phyloP scores from a whole-genome alignment of 2,329 filamentous ascomycete species.

The Botrytis galanthina region DNA sequence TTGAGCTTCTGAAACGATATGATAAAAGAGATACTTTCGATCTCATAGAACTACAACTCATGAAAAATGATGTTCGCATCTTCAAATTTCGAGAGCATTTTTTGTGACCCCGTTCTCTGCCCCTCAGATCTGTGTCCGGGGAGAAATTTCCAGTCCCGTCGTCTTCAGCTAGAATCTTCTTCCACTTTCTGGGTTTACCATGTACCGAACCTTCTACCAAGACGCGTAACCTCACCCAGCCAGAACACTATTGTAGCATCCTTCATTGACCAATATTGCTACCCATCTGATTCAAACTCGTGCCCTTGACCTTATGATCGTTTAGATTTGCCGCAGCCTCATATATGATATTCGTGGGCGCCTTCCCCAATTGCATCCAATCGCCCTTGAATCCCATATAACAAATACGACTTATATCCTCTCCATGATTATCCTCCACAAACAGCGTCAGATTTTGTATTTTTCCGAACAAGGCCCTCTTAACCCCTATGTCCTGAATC shows the following conservation, averaged over 20 bases:
- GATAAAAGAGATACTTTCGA: background rate
- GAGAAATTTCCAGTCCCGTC: too few species aligned
- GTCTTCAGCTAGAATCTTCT: background rate
- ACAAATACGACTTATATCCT: conserved; percentile 71
- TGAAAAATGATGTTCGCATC: background rate
- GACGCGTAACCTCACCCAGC: background rate
- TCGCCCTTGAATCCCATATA: conserved; percentile 94
- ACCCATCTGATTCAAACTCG: conserved; percentile 53
- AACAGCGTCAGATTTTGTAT: conserved; percentile 83
- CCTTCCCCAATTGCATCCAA: conserved; percentile 81
- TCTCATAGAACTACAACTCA: too few species aligned
- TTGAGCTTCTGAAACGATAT: background rate
- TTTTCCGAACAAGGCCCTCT: conserved; percentile 82
- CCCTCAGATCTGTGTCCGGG: background rate
- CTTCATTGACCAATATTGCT: conserved; percentile 47
- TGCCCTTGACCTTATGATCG: conserved; percentile 73
- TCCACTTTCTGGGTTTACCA: background rate
- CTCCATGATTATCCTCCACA: conserved; percentile 86
- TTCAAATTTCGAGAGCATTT: background rate
- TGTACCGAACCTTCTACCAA: background rate
- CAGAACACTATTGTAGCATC: conserved; percentile 29
- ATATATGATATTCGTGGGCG: conserved; percentile 84
- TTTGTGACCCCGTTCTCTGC: background rate
- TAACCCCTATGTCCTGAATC: conserved; percentile 83
- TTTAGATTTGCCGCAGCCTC: conserved; percentile 89